A percentile compares a stretch with the other conserved stretches of the same genome.
Conservation (phyloP, 2,329 filamentous ascomycete genomes). For the Mariannaea sp. region DNA sequence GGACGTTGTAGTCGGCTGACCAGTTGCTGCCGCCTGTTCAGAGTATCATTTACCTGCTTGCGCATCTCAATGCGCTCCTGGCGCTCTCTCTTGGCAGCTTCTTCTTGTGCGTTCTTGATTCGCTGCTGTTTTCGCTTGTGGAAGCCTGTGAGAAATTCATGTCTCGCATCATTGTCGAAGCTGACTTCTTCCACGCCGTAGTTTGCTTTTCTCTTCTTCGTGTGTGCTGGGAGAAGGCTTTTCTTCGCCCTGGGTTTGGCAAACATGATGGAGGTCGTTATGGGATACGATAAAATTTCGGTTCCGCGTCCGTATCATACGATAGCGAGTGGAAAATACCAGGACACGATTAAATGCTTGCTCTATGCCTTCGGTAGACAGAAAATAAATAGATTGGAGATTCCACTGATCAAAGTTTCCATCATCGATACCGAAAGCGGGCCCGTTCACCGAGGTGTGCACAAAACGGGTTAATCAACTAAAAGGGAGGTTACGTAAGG, state of each 20-base stretch:
- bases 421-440: not conserved
- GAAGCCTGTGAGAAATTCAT: conserved; percentile 93
- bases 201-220: conserved; percentile 69
- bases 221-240: conserved; percentile 58
- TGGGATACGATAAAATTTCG: not conserved
- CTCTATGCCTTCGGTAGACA: not conserved
- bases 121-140: conserved; percentile 92
- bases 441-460: conserved; percentile 36
- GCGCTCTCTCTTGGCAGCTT: conserved; percentile 75
- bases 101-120: conserved; percentile 81
- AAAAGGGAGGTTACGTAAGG: conserved; percentile 38
- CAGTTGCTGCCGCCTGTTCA: not conserved
- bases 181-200: conserved; percentile 75
- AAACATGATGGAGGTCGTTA: conserved; percentile 47
- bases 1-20: not conserved
- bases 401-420: conserved; percentile 33
- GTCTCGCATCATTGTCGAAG: conserved; percentile 79
- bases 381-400: conserved; percentile 7
- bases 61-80: conserved; percentile 76
- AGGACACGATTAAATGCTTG: not conserved
- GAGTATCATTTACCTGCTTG: conserved; percentile 66
- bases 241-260: conserved; percentile 64
- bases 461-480: conserved; percentile 28
- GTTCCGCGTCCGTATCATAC: too few species aligned
- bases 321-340: too few species aligned